Evolutionary conservation across 352 stramenopile genomes (phyloP).

Genomic region (Phytopythium litorale): DNA sequence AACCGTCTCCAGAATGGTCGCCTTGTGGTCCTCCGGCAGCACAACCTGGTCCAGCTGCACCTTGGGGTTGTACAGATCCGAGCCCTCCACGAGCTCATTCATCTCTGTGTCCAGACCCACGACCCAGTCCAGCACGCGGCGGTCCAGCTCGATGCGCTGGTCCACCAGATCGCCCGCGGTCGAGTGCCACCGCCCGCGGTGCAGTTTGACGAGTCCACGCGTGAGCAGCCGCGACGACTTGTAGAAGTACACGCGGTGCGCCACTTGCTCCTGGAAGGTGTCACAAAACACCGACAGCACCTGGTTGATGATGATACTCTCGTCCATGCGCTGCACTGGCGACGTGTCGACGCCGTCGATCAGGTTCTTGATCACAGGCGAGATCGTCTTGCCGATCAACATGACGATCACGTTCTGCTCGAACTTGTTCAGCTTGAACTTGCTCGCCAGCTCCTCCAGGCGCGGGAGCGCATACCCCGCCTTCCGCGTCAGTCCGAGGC

Average conservation of each 20-base stretch:
- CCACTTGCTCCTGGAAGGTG: constrained; percentile 86
- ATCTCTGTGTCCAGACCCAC: constrained; percentile 87
- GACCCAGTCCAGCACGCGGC: constrained; percentile 83
- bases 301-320: constrained; percentile 89
- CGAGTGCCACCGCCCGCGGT: constrained; percentile 79
- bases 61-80: constrained; percentile 83
- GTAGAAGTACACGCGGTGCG: constrained; percentile 87
- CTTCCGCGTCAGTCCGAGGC: constrained; percentile 58
- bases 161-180: constrained; percentile 83
- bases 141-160: constrained; percentile 81
- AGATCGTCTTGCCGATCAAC: constrained; percentile 89
- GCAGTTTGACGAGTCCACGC: constrained; percentile 76
- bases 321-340: constrained; percentile 84
- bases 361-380: constrained; percentile 85
- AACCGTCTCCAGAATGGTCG: constrained; percentile 73
- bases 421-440: constrained; percentile 85
- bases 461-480: constrained; percentile 59
- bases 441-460: constrained; percentile 66
- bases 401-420: constrained; percentile 90
- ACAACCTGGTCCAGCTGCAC: constrained; percentile 83
- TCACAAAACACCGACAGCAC: constrained; percentile 87
- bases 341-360: constrained; percentile 83
- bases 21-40: constrained; percentile 81
- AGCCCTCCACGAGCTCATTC: constrained; percentile 88
- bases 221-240: constrained; percentile 78